These are phyloP conservation scores for Annulohypoxylon nitens DNA, from an alignment of 495 filamentous ascomycete genomes.

Conservation along the genomic window DNA sequence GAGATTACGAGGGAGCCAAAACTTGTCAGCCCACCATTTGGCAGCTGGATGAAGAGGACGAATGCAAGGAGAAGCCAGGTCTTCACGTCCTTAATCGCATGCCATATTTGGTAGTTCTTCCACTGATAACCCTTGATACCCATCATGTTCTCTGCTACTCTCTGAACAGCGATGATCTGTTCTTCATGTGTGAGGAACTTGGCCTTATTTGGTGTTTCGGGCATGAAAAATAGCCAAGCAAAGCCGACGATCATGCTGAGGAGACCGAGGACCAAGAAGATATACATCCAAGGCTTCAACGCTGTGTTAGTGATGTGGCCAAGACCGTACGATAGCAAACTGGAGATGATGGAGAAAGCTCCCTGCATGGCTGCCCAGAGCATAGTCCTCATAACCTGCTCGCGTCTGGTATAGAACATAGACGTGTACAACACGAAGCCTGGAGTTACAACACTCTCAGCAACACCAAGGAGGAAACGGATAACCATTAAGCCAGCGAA, in stretches of 20 bases:
- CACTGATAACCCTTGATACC: constrained; percentile 20
- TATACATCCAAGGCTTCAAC: constrained; percentile 20
- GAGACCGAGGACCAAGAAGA: constrained; percentile 20
- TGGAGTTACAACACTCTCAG: constrained; percentile 15
- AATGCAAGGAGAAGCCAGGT: constrained; percentile 17
- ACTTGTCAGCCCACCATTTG: constrained; percentile 17
- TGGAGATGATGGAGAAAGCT: constrained; percentile 16
- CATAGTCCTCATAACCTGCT: constrained; percentile 19
- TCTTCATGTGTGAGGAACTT: constrained; percentile 18
- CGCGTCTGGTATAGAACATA: constrained; percentile 18
- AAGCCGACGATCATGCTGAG: constrained; percentile 17
- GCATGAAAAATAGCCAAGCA: constrained; percentile 17
- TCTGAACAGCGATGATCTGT: constrained; percentile 21
- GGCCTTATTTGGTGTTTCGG: constrained; percentile 14
- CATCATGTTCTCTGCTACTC: constrained; percentile 23
- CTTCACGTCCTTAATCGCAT: constrained; percentile 18
- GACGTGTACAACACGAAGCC: constrained; percentile 20
- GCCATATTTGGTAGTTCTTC: constrained; percentile 22
- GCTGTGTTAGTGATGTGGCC: constrained; percentile 18
- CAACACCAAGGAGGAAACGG: constrained; percentile 16
- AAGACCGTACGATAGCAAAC: constrained; percentile 9
- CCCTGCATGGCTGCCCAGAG: constrained; percentile 19
- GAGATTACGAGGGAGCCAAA: constrained; percentile 16
- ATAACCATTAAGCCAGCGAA: constrained; percentile 18
- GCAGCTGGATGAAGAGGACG: constrained; percentile 12